Evolutionary conservation across 2,329 filamentous ascomycete genomes (phyloP), one percentile per base, ranked within the genome.

Genomic region (Incumbomyces lentus): DNA sequence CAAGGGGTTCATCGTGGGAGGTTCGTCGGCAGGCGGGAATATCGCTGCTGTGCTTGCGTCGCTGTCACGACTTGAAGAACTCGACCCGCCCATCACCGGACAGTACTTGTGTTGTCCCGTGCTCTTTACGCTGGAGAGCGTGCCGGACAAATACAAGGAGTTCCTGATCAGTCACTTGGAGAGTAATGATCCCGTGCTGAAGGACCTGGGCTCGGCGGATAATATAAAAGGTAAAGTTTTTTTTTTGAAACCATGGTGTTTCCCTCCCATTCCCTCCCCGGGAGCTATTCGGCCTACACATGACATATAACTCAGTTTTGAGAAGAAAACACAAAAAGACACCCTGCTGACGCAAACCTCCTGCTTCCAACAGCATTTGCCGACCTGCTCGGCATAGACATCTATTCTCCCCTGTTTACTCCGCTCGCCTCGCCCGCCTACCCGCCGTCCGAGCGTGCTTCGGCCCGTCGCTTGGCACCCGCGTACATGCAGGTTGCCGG

Each of bases 1-100:
- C 5, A 36, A 37, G 36, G 72, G 71, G 0, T 74, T 75, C 52
- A 48, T 75, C n/a, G 47, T 74, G 4, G 71, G 70, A 17, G 72
- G 73, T 1, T 62, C 64, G 2, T 72, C 68, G 14, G 69, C 72
- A 0, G 71, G 71, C 12, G 70, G 57, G 1, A 64, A 59, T 51
- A 63, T 72, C 46, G 58, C 66, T 1, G 60, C 67, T 17, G 60
- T 61, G 2, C 51, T 67, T 16, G 62, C 61, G 0, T 68, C 69
- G 50, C 59, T 66, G 1, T 63, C 65, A 1, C 60, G 65, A 1
- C 66, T 71, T 40, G 62, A 70, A 19, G 57, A 61, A 10, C 55
- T 72, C 1, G 58, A 59, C 2, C 66, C 68, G 1, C 62, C 64
- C 3, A 49, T 75, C 8, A 74, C 72, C 0, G 72, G 71, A 0